Evolutionary conservation across 306 rosid species (phyloP).

Genomic region (Sesbania bispinosa): DNA sequence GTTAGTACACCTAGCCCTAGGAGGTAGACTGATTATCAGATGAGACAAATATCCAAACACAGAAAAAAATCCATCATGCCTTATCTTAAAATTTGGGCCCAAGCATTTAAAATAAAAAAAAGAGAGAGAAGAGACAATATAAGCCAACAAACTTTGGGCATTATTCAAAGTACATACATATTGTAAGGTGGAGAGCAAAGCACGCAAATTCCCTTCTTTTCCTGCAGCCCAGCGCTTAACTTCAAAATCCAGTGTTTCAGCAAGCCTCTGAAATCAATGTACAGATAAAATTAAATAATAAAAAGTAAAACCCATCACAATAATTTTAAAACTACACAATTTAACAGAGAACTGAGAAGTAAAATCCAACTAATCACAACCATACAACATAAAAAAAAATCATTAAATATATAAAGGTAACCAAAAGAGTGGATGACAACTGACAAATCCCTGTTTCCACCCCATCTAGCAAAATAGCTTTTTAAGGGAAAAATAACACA

Average conservation of each 20-base stretch:
- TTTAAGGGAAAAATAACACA: neutral
- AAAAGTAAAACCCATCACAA: slow-evolving; percentile 1
- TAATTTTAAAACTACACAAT: slow-evolving; percentile 6
- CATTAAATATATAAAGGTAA: slow-evolving; percentile 4
- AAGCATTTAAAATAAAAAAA: neutral
- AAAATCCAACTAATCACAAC: slow-evolving; percentile 11
- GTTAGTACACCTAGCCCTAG: slow-evolving; percentile 8
- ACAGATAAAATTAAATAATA: slow-evolving; percentile 13
- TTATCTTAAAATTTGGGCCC: neutral
- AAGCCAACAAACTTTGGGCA: neutral
- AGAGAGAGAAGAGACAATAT: neutral
- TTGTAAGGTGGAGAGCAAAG: slow-evolving; percentile 87
- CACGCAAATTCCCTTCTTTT: slow-evolving; percentile 95
- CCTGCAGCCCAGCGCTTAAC: slow-evolving; percentile 99
- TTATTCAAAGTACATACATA: slow-evolving; percentile 53
- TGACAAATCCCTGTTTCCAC: neutral
- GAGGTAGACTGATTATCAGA: neutral
- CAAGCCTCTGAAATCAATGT: slow-evolving; percentile 65
- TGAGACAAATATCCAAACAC: slow-evolving; percentile 8
- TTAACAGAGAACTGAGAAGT: neutral
- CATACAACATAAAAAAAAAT: neutral
- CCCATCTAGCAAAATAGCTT: neutral
- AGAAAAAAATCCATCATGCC: neutral
- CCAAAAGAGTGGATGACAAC: neutral
- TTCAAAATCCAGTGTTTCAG: slow-evolving; percentile 85